Evolutionary conservation across 2,329 filamentous ascomycete genomes (phyloP).

Genomic region (Neocucurbitaria cava): DNA sequence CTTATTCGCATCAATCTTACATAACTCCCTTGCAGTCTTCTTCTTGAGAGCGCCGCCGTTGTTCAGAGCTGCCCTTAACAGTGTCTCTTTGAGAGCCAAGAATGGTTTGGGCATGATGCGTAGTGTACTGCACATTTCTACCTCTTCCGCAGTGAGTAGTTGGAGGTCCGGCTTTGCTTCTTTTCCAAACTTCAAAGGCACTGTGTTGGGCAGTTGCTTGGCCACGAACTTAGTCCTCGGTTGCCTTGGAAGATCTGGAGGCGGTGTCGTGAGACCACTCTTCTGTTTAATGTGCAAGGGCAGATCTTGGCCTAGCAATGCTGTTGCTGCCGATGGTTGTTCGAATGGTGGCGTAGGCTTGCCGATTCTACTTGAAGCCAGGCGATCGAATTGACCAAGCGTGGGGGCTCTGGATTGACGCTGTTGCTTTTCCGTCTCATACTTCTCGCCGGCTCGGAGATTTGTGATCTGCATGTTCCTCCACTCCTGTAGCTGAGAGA

Average conservation of each 20-base stretch:
- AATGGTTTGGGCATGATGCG: conserved; percentile 94
- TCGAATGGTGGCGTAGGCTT: conserved; percentile 70
- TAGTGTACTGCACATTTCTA: conserved; percentile 82
- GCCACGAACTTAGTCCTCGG: conserved; percentile 59
- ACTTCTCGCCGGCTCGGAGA: conserved; percentile 86
- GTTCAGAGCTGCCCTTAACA: conserved; percentile 91
- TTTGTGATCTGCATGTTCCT: conserved; percentile 83
- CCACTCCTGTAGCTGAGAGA: conserved; percentile 93
- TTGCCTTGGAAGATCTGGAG: conserved; percentile 50
- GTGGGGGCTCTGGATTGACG: conserved; percentile 71
- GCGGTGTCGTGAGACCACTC: conserved; percentile 51
- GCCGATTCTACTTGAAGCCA: conserved; percentile 73
- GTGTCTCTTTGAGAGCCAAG: conserved; percentile 88
- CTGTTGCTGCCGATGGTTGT: conserved; percentile 74
- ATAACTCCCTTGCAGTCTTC: conserved; percentile 89
- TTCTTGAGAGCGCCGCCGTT: conserved; percentile 89
- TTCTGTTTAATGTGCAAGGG: conserved; percentile 64
- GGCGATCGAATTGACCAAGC: conserved; percentile 84
- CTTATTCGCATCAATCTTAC: conserved; percentile 82
- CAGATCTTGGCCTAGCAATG: conserved; percentile 80
- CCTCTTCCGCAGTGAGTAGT: conserved; percentile 82
- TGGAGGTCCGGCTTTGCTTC: conserved; percentile 84
- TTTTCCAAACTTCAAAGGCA: conserved; percentile 71
- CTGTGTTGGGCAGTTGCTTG: conserved; percentile 66
- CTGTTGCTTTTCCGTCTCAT: conserved; percentile 84